Evolutionary conservation across 1,139 yeast species (phyloP), one percentile per base, ranked within the genome.

Genomic region (Saccharomycopsis hybrid): DNA sequence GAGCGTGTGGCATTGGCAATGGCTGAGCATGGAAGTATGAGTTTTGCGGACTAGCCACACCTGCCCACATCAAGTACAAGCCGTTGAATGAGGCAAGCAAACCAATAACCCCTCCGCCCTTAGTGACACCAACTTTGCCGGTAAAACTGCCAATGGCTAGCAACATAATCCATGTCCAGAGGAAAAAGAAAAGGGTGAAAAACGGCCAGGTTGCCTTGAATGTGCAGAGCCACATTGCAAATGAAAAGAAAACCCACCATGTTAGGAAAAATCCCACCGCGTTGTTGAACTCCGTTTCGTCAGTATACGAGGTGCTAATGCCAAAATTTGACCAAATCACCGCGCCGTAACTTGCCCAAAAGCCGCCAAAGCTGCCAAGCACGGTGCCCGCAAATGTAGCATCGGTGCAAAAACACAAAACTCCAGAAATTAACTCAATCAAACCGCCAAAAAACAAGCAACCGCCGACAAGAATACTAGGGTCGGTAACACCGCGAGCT

Each of bases 81-180:
- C 86, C 92, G 45, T 76, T 61, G 41, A 78, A 66, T 4, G 85
- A 77, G 13, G 85, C 74, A 43, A 82, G 61, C 36, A 82, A 67
- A 31, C 88, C 86, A 58, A 80, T 65, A 44, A 79, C 80, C 40
- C 90, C 92, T 54, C 87, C 90, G n/a, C 87, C 88, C 60, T 75
- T 77, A 43, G 70, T 68, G 4, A 73, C 68, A 18, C 68, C 68
- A 4, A 67, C 71, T 18, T 68, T 68, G 2, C 71, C 74, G n/a
- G 73, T 65, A 58, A 82, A 76, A 48, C 71, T 72, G 27, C 80
- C 87, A 50, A 76, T 75, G 13, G 80, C 73, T 59, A 84, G 71
- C 50, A 81, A 63, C 38, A 81, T 58, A 58, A 80, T 78, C 43
- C 82, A 82, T 49, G 77, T 57, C 62, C 72, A 73, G 59, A 85